phyloP scores from a whole-genome alignment of 2,329 filamentous ascomycete genomes.

The Fonsecaea monophora region DNA sequence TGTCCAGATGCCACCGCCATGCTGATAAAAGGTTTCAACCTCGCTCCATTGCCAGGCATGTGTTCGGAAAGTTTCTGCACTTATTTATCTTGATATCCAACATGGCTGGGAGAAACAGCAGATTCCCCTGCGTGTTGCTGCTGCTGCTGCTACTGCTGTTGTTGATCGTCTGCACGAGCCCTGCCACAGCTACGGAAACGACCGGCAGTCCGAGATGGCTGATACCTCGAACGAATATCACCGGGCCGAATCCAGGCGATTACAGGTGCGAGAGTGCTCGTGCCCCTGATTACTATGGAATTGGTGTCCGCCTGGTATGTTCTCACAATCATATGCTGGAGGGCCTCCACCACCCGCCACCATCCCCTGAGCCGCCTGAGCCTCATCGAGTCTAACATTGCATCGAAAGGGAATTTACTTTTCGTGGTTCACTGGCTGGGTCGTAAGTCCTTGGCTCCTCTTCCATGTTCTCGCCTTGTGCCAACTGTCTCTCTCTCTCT shows the following conservation, averaged over 20 bases:
- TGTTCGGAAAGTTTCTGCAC: neutral
- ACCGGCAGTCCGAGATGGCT: conserved; percentile 19
- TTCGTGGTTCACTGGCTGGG: conserved; percentile 27
- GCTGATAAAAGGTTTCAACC: neutral
- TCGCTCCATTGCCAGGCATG: neutral
- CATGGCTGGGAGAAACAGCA: conserved; percentile 7
- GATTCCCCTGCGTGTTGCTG: neutral
- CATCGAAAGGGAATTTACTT: conserved; percentile 25
- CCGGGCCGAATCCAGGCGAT: conserved; percentile 20
- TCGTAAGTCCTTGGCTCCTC: conserved; percentile 9
- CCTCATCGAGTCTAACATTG: neutral
- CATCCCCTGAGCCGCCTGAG: neutral
- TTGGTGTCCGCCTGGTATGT: conserved; percentile 27
- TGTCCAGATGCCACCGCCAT: neutral
- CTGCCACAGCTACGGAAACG: conserved; percentile 15
- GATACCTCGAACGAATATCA: conserved; percentile 25
- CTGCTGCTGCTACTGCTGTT: neutral
- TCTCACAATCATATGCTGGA: neutral
- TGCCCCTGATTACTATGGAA: conserved; percentile 30
- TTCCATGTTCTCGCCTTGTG: neutral
- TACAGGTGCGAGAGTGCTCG: conserved; percentile 26
- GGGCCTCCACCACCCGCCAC: neutral
- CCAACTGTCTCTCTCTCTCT: neutral
- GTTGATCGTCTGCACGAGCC: neutral
- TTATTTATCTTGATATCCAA: neutral